Evolutionary conservation across 1,284 basidiomycete genomes (phyloP), one percentile per base, ranked within the genome.

Genomic region (Spongiforma sp.): DNA sequence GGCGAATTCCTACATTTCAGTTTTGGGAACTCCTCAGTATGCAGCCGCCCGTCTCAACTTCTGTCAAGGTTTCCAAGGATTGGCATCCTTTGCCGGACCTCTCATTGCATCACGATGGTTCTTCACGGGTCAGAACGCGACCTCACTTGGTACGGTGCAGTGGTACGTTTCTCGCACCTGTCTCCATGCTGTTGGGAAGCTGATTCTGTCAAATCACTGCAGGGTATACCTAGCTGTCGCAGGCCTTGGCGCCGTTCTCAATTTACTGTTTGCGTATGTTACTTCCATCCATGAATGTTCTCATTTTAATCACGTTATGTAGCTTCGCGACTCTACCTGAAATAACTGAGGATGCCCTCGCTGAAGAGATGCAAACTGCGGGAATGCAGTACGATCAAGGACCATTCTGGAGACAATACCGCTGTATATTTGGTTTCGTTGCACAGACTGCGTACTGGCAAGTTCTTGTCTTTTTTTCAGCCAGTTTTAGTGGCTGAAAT

Each of bases 151-250:
- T 68, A 92, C 86, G 53, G 89, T 94, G 19, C 91, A 94, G 80
- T 94, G 89, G 87, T 86, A 63, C 59, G 72, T 69, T 36, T 26
- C 21, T 14, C 36, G 5, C 3, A 1, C 12, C 8, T 14, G 9
- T 48, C 33, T 30, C 24, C 14, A 24, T 60, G 48, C 11, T 7
- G 36, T 19, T 12, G 10, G 17, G 21, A 41, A 52, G 34, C 56
- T 64, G 57, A 74, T 54, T 52, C 24, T 54, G 37, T 34, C 50
- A 33, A 52, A n/a, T n/a, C n/a, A n/a, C n/a, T n/a, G 10, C 57
- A 87, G 86, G 87, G 91, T 93, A 46, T 94, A 94, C 77, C 86
- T 94, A 43, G 91, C 89, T 19, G 91, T 94, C 39, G 84, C 90
- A 10, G 86, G 83, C 28, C 83, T 91, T 33, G 89, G 89, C 3